phyloP scores from a whole-genome alignment of 352 stramenopile genomes.

The Pythium volutum region DNA sequence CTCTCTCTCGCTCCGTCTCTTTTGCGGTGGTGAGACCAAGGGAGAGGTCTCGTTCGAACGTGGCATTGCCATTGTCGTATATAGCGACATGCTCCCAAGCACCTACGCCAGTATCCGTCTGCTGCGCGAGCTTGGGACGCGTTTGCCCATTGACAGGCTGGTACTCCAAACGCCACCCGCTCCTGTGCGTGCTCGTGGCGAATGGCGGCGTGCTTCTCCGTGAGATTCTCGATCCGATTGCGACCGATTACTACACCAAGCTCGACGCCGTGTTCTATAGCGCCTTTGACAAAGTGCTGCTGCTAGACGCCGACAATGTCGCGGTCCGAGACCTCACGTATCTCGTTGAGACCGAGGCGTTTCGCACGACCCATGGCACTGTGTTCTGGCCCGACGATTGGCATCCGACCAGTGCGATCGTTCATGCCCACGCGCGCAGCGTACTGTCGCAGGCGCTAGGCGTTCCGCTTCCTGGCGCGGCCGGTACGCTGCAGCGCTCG shows the following conservation, averaged over 20 bases:
- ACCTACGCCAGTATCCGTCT: constrained; percentile 53
- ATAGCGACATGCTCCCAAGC: constrained; percentile 15
- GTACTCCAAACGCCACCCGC: constrained; percentile 44
- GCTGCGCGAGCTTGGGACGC: constrained; percentile 40
- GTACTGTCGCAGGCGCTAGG: constrained; percentile 70
- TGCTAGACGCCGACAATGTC: constrained; percentile 81
- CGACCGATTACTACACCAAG: constrained; percentile 65
- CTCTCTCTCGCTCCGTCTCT: too few species aligned
- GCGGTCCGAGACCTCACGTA: constrained; percentile 58
- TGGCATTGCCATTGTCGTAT: constrained; percentile 27
- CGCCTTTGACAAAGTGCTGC: constrained; percentile 68
- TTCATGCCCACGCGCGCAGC: constrained; percentile 62
- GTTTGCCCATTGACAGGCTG: constrained; percentile 66
- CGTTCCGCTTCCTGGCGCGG: constrained; percentile 48
- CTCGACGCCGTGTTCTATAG: constrained; percentile 71
- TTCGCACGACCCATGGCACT: constrained; percentile 34
- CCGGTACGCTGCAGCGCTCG: constrained; percentile 36
- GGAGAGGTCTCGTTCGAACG: constrained; percentile 27
- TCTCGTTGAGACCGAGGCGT: constrained; percentile 55
- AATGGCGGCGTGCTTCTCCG: constrained; percentile 31
- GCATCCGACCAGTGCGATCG: constrained; percentile 60
- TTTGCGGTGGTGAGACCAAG: constrained; percentile 4
- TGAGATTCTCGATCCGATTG: constrained; percentile 31
- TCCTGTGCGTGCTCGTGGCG: constrained; percentile 40
- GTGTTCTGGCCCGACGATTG: constrained; percentile 86